Base-by-base conservation (phyloP, 768 basidiomycete genomes). In the Lepiota venenata region DNA sequence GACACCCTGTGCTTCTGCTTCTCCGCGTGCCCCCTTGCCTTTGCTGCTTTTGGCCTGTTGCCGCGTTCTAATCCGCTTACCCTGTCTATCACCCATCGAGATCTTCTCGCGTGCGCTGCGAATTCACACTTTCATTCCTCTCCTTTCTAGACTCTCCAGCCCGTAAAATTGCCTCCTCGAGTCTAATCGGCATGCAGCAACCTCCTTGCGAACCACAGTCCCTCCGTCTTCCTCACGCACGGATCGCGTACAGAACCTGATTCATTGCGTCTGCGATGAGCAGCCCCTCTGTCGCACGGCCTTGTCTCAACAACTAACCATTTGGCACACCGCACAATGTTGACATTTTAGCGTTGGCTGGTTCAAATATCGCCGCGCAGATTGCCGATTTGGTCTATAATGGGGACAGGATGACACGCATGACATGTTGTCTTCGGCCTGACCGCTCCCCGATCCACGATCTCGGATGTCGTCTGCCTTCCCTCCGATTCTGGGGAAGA, bases 11-110 rank as follows among this genome's bases (percentile, higher is more conserved):
- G 49, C 59, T 60, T 61, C 72, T 66, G 68, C 72, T 69, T 76
- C 71, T 70, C 79, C 81, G 78, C 79, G 79, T 81, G 78, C 81
- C 79, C n/a, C n/a, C 80, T 74, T 25, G 74, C 71, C 73, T 71
- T 70, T 75, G 71, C 78, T 73, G 71, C 64, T 68, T 72, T 70
- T 66, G 71, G 71, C 68, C 71, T 69, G 71, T 73, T 71, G 72
- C 76, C 78, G 77, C 64, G 57, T 74, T 64, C 56, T 67, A 65
- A 70, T 70, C 74, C 71, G 72, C 64, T 41, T 68, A 70, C 69
- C 65, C 68, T 66, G 64, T 56, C 57, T 58, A 53, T 57, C 53
- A 41, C 64, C 64, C 64, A 78, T 70, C 71, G 63, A 71, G 71
- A 74, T 75, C 45, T 50, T 57, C 61, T 69, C 76, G 73, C 71